A percentile compares a stretch with the other conserved stretches of the same genome.
These are phyloP conservation scores for Fusarium anguioides DNA, from an alignment of 2,329 filamentous ascomycete species.

Conservation along the genomic window DNA sequence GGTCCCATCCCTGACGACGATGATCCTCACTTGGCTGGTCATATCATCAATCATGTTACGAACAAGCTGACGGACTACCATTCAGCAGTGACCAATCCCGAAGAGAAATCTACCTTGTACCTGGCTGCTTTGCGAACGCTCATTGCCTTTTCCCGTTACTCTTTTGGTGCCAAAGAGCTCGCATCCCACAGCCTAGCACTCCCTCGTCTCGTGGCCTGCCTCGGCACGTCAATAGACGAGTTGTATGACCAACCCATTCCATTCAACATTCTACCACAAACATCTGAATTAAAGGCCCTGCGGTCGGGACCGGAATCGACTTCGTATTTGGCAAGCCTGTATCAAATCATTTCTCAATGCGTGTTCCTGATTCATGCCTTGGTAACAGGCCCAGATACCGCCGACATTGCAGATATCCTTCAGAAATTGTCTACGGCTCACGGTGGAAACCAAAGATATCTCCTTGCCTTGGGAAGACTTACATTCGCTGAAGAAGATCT, in stretches of 20 bases:
- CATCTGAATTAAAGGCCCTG: slow-evolving; percentile 13
- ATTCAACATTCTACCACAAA: slow-evolving; percentile 53
- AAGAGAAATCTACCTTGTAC: slow-evolving; percentile 57
- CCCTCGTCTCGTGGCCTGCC: slow-evolving; percentile 77
- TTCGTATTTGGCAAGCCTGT: slow-evolving; percentile 48
- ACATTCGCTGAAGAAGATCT: slow-evolving; percentile 84
- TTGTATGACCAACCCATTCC: slow-evolving; percentile 70
- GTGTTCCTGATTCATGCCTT: slow-evolving; percentile 64
- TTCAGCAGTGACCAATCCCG: slow-evolving; percentile 50
- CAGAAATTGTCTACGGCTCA: slow-evolving; percentile 76
- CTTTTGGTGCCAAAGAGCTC: slow-evolving; percentile 72
- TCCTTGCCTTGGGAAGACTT: slow-evolving; percentile 83
- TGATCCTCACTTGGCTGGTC: slow-evolving; percentile 56
- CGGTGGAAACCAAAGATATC: slow-evolving; percentile 83
- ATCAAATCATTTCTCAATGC: slow-evolving; percentile 60
- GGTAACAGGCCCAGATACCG: slow-evolving; percentile 60
- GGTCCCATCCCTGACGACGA: slow-evolving; percentile 69
- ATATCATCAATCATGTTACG: slow-evolving; percentile 71
- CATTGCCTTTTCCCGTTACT: slow-evolving; percentile 69
- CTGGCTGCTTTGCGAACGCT: slow-evolving; percentile 64
- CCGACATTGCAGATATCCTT: slow-evolving; percentile 68
- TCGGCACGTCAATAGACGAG: slow-evolving; percentile 74
- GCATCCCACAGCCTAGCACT: slow-evolving; percentile 76
- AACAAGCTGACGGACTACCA: slow-evolving; percentile 70
- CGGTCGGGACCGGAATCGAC: slow-evolving; percentile 22